These are phyloP conservation scores for Daedalea quercina DNA, from an alignment of 768 basidiomycete genomes.

Conservation along the genomic window DNA sequence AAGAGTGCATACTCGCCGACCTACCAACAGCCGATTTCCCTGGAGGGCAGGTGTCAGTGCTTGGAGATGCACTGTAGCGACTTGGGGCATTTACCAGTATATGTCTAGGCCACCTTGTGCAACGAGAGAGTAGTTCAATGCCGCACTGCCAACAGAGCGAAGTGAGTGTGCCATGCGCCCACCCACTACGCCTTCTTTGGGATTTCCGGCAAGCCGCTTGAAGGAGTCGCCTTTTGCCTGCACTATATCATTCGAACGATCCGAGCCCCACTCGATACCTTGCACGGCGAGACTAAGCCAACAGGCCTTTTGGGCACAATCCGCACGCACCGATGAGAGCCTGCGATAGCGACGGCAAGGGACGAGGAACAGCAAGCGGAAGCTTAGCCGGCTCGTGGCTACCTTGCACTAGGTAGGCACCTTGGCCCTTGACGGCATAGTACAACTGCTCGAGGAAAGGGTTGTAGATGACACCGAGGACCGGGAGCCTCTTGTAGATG, in stretches of 20 bases:
- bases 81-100: slow-evolving; percentile 86
- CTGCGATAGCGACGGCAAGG: slow-evolving; percentile 67
- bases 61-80: too few relatives aligned
- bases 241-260: slow-evolving; percentile 50
- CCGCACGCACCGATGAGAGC: slow-evolving; percentile 47
- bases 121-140: slow-evolving; percentile 76
- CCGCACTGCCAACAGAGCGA: slow-evolving; percentile 78
- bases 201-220: slow-evolving; percentile 68
- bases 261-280: slow-evolving; percentile 89
- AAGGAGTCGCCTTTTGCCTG: slow-evolving; percentile 61
- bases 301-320: slow-evolving; percentile 23
- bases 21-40: slow-evolving; percentile 78
- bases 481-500: slow-evolving; percentile 72
- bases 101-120: slow-evolving; percentile 86
- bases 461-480: slow-evolving; percentile 90
- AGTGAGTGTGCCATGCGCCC: slow-evolving; percentile 85
- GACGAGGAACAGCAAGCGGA: slow-evolving; percentile 64
- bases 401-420: slow-evolving; percentile 56
- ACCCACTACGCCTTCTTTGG: slow-evolving; percentile 48
- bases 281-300: slow-evolving; percentile 12
- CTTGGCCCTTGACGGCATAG: slow-evolving; percentile 71
- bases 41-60: slow-evolving; percentile 31
- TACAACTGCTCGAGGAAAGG: slow-evolving; percentile 88
- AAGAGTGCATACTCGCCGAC: slow-evolving; percentile 12
- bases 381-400: slow-evolving; percentile 49